Evolutionary conservation across 495 filamentous ascomycete species (phyloP), one percentile per base, ranked within the genome.

Genomic region (Daldinia caldariorum): DNA sequence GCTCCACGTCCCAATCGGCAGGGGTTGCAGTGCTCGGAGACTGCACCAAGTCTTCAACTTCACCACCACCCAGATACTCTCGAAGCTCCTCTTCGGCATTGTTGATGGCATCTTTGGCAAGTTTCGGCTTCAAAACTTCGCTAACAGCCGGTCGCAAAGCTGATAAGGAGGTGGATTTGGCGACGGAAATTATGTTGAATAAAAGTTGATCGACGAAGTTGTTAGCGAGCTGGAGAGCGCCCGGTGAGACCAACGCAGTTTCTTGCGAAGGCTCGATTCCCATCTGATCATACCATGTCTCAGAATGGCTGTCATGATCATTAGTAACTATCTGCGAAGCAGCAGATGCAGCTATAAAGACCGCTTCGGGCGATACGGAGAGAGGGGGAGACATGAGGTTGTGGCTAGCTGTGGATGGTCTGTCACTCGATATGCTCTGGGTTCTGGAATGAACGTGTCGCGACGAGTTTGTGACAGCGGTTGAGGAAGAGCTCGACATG

Each of bases 151-250:
- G 91, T 63, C 94, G 89, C 55, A 99, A 87, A 31, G 87, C 83
- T 13, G 86, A 81, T 14, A 99, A 81, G 16, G 91, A 86, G n/a
- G 94, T 96, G 9, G 93, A 94, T 67, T 91, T 91, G 2, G 95
- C 88, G 13, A 87, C 80, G 20, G 88, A 87, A 12, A 99, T 87
- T 68, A 98, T 90, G 73, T 91, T 94, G 82, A 91, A 97, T 3
- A 99, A 83, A 1, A 98, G 83, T 71, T 97, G 93, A 75, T 99
- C 96, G 55, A 99, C 87, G 79, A 99, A 98, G 58, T 88, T 87
- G 77, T 99, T 99, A 78, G 97, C 84, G 4, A 96, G 86, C 35
- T 86, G 84, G 54, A 99, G 82, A 2, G 95, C 92, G 18, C 84
- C 86, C 7, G 88, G 85, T 51, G 93, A 90, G 29, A 97, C 92